Percentiles rank a stretch among this genome's conserved stretches.
Evolutionary conservation across 148 eudicot genomes (phyloP).

Genomic region (Salicornia ramosissima): DNA sequence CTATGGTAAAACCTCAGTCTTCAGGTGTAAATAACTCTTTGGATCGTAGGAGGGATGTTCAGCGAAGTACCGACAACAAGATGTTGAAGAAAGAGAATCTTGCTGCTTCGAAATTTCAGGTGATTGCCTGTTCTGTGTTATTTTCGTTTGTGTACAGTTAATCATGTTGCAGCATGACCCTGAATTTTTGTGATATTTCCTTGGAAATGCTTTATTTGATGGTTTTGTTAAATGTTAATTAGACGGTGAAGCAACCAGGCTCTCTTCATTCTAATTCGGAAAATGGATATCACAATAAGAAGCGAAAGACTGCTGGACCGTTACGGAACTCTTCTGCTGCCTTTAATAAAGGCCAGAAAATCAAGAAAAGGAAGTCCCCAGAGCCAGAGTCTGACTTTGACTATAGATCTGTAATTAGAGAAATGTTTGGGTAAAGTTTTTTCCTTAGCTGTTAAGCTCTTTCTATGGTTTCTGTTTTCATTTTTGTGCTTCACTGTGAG

Average conservation of each 20-base stretch:
- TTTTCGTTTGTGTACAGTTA: neutral
- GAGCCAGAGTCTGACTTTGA: slow-evolving; percentile 27
- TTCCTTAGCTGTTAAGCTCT: neutral
- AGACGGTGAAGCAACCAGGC: slow-evolving; percentile 43
- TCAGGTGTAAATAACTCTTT: slow-evolving; percentile 26
- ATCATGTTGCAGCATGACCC: neutral
- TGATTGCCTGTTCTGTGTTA: slow-evolving; percentile 16
- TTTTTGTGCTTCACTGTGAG: too few relatives aligned
- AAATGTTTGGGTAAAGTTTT: slow-evolving; percentile 51
- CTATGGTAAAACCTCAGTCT: slow-evolving; percentile 32
- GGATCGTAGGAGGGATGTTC: slow-evolving; percentile 20
- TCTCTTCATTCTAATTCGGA: slow-evolving; percentile 31
- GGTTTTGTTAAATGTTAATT: neutral
- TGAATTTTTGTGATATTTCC: neutral
- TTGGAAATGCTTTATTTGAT: neutral
- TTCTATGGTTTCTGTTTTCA: neutral
- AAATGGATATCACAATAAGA: slow-evolving; percentile 42
- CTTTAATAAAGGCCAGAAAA: slow-evolving; percentile 7
- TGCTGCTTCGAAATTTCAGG: slow-evolving; percentile 52
- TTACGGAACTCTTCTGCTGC: slow-evolving; percentile 11
- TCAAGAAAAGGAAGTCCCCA: slow-evolving; percentile 20
- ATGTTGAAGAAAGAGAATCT: slow-evolving; percentile 29
- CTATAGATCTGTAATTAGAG: slow-evolving; percentile 41
- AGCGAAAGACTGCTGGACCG: slow-evolving; percentile 47
- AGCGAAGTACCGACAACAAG: slow-evolving; percentile 37